Conservation (phyloP, 1,284 basidiomycete genomes). For the Ceratobasidium sp. region DNA sequence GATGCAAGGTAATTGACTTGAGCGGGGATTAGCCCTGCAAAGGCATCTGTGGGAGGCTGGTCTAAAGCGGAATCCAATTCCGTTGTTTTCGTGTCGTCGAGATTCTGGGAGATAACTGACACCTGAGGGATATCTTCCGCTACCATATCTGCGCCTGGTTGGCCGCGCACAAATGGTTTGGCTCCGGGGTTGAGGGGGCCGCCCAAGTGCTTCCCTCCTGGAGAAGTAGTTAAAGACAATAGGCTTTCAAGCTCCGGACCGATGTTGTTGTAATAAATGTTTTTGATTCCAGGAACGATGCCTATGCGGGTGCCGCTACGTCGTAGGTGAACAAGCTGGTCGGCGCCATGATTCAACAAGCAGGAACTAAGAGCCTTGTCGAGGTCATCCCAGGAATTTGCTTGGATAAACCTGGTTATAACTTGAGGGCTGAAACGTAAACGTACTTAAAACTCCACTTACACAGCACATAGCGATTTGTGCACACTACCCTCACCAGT, state of each 20-base stretch:
- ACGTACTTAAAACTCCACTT: not conserved
- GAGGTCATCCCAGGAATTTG: not conserved
- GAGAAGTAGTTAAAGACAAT: not conserved
- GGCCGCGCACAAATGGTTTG: not conserved
- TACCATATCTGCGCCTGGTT: not conserved
- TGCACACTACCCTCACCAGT: not conserved
- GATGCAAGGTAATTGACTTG: conserved; percentile 5
- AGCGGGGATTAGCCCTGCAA: conserved; percentile 8
- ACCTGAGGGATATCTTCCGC: not conserved
- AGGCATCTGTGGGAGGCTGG: not conserved
- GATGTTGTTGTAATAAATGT: not conserved
- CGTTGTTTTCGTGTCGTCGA: not conserved
- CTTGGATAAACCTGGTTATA: not conserved
- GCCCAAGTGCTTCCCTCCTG: not conserved
- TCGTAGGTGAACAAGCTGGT: not conserved
- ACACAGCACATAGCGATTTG: conserved; percentile 6
- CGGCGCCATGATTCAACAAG: not conserved
- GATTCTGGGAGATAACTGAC: not conserved
- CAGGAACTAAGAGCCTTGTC: not conserved
- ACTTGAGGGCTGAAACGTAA: no score
- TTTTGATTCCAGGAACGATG: not conserved
- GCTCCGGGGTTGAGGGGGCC: not conserved
- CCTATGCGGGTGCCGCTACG: not conserved
- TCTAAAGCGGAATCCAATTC: not conserved
- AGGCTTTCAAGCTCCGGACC: not conserved